Evolutionary conservation across 2,329 filamentous ascomycete genomes (phyloP).

Genomic region (Cercospora citrullina): DNA sequence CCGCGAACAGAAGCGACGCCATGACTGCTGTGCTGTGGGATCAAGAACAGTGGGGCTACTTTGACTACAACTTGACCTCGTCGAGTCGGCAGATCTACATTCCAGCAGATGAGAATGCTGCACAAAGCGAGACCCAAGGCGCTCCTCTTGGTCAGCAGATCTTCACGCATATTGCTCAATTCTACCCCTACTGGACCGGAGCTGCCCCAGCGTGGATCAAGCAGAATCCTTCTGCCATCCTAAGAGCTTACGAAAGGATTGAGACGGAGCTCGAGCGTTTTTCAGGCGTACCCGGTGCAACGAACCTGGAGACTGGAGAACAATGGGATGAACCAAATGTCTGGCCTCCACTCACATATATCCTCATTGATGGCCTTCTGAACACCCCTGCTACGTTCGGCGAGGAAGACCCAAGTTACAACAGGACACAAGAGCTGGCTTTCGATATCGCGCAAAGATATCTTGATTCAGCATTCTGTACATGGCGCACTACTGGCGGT

Average conservation of each 20-base stretch:
- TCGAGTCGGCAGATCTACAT: constrained; percentile 57
- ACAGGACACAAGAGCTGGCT: constrained; percentile 57
- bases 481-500: constrained; percentile 67
- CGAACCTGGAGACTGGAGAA: constrained; percentile 61
- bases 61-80: constrained; percentile 68
- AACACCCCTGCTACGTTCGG: constrained; percentile 60
- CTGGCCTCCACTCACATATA: constrained; percentile 67
- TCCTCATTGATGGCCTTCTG: constrained; percentile 62
- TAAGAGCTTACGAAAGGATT: constrained; percentile 57
- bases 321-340: constrained; percentile 72
- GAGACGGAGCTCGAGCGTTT: constrained; percentile 53
- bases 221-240: constrained; percentile 60
- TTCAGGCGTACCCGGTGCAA: constrained; percentile 61
- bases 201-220: constrained; percentile 60
- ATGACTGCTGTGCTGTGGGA: constrained; percentile 68
- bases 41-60: constrained; percentile 61
- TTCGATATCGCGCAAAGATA: constrained; percentile 64
- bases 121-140: constrained; percentile 44
- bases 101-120: constrained; percentile 51
- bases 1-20: constrained; percentile 57
- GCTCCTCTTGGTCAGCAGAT: constrained; percentile 60
- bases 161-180: constrained; percentile 59
- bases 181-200: constrained; percentile 70
- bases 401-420: constrained; percentile 55
- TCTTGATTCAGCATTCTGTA: constrained; percentile 67